phyloP scores from a whole-genome alignment of 805 yeast genomes.

The Sugiyamaella americana region DNA sequence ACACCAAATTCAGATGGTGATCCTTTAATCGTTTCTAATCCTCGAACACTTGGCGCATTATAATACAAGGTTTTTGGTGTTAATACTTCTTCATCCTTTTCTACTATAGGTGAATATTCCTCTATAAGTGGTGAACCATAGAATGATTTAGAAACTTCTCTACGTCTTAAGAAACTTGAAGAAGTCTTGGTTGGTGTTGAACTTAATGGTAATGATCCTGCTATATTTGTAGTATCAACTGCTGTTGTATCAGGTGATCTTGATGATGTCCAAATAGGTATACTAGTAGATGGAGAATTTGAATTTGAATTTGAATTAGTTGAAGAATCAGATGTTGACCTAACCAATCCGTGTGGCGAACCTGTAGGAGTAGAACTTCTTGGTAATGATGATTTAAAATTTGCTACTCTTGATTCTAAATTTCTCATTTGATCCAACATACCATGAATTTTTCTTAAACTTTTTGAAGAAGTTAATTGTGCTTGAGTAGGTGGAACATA shows the following conservation, averaged over 20 bases:
- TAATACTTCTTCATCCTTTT: too few species aligned
- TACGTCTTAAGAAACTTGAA: too few species aligned
- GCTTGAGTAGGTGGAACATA: neutral
- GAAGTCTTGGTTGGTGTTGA: too few species aligned
- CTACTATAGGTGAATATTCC: too few species aligned
- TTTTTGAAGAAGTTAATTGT: slow-evolving; percentile 22
- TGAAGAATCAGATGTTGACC: too few species aligned
- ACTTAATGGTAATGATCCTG: too few species aligned
- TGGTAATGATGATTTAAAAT: slow-evolving; percentile 25
- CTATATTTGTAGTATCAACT: neutral
- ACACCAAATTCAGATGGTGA: too few species aligned
- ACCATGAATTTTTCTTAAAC: slow-evolving; percentile 28
- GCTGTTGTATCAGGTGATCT: neutral
- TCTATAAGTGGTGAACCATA: too few species aligned
- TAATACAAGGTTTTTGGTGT: slow-evolving; percentile 3
- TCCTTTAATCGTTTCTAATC: neutral
- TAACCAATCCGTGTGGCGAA: slow-evolving; percentile 6
- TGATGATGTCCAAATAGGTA: slow-evolving; percentile 9
- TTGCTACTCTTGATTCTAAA: slow-evolving; percentile 27
- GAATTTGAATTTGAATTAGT: slow-evolving; percentile 1
- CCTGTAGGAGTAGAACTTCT: slow-evolving; percentile 13
- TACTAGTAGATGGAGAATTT: slow-evolving; percentile 1
- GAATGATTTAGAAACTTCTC: too few species aligned
- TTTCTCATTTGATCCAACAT: slow-evolving; percentile 26
- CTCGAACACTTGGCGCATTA: neutral